Evolutionary conservation across 1,284 basidiomycete species (phyloP).

Genomic region (Pisolithus thermaeus): DNA sequence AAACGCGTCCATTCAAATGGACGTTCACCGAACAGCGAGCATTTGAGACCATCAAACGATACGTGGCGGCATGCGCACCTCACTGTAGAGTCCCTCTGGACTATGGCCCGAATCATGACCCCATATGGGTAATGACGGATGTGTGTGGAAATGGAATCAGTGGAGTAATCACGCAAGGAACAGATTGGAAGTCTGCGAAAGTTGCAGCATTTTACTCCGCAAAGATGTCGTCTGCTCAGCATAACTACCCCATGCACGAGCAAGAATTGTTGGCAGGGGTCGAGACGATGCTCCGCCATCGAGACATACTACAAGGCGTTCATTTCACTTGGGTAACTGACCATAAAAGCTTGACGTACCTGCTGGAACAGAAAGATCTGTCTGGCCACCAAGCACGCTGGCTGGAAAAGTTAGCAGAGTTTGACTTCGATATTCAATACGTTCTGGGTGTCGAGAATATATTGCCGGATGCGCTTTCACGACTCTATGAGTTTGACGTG

Average conservation of each 20-base stretch:
- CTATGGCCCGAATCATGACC: conserved; percentile 17
- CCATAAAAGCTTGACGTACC: conserved; percentile 30
- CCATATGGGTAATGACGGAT: too few relatives aligned
- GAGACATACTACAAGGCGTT: conserved; percentile 18
- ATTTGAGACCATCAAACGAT: conserved; percentile 31
- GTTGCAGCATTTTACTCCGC: conserved; percentile 36
- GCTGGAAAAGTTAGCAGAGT: conserved; percentile 25
- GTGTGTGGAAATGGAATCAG: too few relatives aligned
- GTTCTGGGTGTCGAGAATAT: conserved; percentile 11
- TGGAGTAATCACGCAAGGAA: too few relatives aligned
- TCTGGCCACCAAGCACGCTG: conserved; percentile 31
- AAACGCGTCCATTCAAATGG: conserved; percentile 27
- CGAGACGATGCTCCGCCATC: too few relatives aligned
- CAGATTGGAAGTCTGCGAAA: conserved; percentile 27
- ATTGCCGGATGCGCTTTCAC: conserved; percentile 17
- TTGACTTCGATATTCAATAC: conserved; percentile 8
- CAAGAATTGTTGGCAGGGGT: conserved; percentile 10
- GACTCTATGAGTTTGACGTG: conserved; percentile 17
- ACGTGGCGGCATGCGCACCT: conserved; percentile 11
- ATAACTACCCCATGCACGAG: conserved; percentile 29
- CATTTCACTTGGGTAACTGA: conserved; percentile 33
- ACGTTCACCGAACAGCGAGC: conserved; percentile 27
- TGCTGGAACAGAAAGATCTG: conserved; percentile 29
- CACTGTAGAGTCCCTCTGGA: conserved; percentile 21
- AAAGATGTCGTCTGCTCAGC: conserved; percentile 23